Base-by-base conservation (phyloP, 257 asterid genomes). In the Solanum gracilifrons region DNA sequence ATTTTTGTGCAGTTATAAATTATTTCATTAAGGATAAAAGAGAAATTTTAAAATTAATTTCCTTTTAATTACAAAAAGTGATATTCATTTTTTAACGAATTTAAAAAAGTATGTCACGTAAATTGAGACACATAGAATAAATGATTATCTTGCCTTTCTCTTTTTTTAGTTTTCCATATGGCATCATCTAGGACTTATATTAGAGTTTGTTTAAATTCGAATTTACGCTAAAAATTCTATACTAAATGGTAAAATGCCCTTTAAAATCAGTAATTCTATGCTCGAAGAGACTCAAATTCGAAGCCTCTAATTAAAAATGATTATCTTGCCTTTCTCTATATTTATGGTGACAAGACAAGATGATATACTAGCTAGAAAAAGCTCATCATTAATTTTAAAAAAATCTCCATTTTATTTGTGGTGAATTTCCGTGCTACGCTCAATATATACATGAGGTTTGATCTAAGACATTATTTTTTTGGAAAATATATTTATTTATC, bases 261-360 rank as follows among this genome's bases (percentile, higher is more conserved):
- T 15, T 48, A 48, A 48, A 48, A 48, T 2, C 0, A 0, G 0
- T 15, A 0, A 18, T 55, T 55, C 0, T 55, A 0, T 55, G 0
- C 0, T 55, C 0, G 2, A 48, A 1, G 1, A 48, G 6, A 48
- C 21, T 48, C 25, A 20, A 55, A 55, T 20, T 20, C 0, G 0
- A 20, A 55, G 0, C 25, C 5, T 20, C 25, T 6, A 51, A 18
- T 51, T 51, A 51, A 15, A 1, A 51, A 51, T 16, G 62, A 18
- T 20, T 7, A 0, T 21, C 12, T 58, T 58, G 13, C 5, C 27
- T 21, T 58, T 23, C 5, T 58, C 27, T 58, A 20, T 58, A 58
- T 58, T 58, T 58, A 58, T 1, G 1, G 68, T 58, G 68, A 58
- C 27, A 58, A 58, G 27, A 58, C 27, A 58, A 58, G 3, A 58